A percentile compares a stretch with the other conserved stretches of the same genome.
Conservation (phyloP, 1,284 basidiomycete genomes). For the Ustilago shanxiensis region DNA sequence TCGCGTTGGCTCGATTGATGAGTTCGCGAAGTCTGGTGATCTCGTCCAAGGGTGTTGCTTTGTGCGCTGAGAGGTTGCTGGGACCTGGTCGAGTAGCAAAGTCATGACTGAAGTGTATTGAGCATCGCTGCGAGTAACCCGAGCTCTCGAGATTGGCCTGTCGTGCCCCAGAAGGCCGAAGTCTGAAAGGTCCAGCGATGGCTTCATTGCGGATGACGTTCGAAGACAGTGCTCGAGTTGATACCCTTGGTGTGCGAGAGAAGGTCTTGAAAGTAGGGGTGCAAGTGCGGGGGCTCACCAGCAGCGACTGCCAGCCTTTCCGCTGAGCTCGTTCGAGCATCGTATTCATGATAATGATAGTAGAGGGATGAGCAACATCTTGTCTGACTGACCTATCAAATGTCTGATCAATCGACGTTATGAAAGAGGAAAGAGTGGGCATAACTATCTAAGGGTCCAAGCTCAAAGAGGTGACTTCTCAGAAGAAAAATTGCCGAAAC, state of each 20-base stretch:
- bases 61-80: constrained; percentile 3
- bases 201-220: background rate
- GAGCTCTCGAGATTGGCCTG: background rate
- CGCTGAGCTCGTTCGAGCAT: constrained; percentile 21
- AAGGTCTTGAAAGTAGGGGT: background rate
- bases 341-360: background rate
- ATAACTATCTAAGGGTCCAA: background rate
- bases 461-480: background rate
- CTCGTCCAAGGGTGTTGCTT: constrained; percentile 38
- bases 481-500: background rate
- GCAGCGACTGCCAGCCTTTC: constrained; percentile 13
- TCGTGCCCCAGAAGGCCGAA: background rate
- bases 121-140: background rate
- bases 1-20: constrained; percentile 45
- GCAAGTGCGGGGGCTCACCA: constrained; percentile 7
- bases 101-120: constrained; percentile 20
- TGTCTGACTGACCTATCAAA: background rate
- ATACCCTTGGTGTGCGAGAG: background rate
- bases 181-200: background rate
- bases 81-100: constrained; percentile 14
- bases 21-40: constrained; percentile 48
- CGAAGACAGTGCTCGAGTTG: background rate
- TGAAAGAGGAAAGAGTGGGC: background rate
- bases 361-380: background rate
- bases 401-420: background rate